A percentile compares a stretch with the other conserved stretches of the same genome.
phyloP scores from a whole-genome alignment of 2,329 filamentous ascomycete species.

The Pseudocercospora fuligena region DNA sequence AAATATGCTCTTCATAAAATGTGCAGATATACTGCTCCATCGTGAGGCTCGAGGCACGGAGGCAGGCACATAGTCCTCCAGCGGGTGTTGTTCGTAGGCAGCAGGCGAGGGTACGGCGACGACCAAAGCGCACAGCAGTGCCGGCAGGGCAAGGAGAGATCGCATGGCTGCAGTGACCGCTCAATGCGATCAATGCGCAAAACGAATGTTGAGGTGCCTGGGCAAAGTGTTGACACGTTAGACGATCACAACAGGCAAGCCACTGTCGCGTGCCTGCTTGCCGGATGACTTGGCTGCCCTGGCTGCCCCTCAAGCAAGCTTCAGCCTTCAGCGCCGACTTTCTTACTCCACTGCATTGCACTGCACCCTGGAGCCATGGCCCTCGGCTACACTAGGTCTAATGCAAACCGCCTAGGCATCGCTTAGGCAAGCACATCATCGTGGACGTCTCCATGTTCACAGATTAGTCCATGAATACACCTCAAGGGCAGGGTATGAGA shows the following conservation, averaged over 20 bases:
- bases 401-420: neutral
- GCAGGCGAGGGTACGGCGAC: constrained; percentile 25
- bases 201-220: neutral
- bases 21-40: constrained; percentile 24
- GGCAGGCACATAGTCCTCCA: constrained; percentile 11
- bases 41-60: constrained; percentile 14
- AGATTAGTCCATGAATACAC: neutral
- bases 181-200: neutral
- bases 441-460: neutral
- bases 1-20: constrained; percentile 24
- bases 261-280: neutral
- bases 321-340: neutral
- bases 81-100: constrained; percentile 18
- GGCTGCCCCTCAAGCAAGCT: neutral
- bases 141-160: constrained; percentile 20
- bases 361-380: neutral
- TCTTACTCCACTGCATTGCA: neutral
- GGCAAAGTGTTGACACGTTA: neutral
- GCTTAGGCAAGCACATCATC: neutral
- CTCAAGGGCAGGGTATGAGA: neutral
- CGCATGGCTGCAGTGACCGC: constrained; percentile 6
- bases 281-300: too few species aligned
- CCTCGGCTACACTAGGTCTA: neutral
- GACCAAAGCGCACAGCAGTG: constrained; percentile 21
- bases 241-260: neutral